Conservation (phyloP, 1,284 basidiomycete species). For the Cutaneotrichosporon daszewskae region DNA sequence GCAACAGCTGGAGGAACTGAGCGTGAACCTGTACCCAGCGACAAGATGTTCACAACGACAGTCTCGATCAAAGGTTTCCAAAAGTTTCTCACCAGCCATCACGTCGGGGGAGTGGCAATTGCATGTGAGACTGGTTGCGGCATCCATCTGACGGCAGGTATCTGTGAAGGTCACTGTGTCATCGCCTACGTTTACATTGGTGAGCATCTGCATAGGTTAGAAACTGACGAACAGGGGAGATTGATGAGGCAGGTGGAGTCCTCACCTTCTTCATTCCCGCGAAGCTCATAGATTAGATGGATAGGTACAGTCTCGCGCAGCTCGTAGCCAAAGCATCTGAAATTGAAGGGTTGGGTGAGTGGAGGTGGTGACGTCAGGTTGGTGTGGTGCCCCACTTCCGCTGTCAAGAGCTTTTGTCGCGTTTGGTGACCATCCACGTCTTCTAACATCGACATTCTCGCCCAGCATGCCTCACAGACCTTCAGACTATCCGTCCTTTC, state of each 20-base stretch:
- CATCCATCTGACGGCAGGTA: constrained; percentile 52
- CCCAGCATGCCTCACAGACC: constrained; percentile 9
- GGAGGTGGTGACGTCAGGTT: too few species aligned
- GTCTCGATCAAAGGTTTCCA: constrained; percentile 70
- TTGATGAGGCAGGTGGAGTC: constrained; percentile 73
- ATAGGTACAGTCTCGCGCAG: too few species aligned
- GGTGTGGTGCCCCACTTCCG: too few species aligned
- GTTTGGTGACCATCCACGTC: too few species aligned
- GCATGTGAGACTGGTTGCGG: constrained; percentile 55
- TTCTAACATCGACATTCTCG: too few species aligned
- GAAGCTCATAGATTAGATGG: constrained; percentile 18
- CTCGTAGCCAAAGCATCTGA: too few species aligned
- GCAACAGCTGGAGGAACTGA: background rate
- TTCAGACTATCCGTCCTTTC: constrained; percentile 35
- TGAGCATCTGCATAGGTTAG: constrained; percentile 14
- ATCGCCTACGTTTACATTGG: constrained; percentile 86
- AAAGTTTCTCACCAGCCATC: constrained; percentile 76
- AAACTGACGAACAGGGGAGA: constrained; percentile 52
- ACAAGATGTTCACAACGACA: constrained; percentile 60
- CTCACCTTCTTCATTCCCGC: constrained; percentile 80
- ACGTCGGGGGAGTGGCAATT: constrained; percentile 78
- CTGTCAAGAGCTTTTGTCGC: too few species aligned
- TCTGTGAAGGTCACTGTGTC: constrained; percentile 76
- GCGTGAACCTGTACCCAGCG: constrained; percentile 47
- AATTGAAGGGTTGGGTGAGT: too few species aligned